Conservation (phyloP, 805 yeast genomes). For the Candida gorgasii region DNA sequence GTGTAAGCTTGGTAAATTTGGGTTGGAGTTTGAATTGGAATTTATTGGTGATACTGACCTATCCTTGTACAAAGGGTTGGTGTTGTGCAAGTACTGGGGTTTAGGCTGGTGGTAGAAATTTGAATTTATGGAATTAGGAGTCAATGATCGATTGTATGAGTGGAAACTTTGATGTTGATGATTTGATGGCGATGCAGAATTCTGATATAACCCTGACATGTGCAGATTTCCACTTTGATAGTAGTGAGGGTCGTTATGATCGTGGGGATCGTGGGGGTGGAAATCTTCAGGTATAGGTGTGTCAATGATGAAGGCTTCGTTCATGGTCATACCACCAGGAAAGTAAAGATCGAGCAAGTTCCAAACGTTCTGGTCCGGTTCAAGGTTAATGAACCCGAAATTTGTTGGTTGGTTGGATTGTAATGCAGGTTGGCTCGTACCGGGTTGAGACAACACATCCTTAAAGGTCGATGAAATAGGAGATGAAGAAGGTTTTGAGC, state of each 20-base stretch:
- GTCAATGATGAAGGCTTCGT: conserved; percentile 65
- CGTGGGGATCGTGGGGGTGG: neutral
- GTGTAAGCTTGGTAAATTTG: conserved; percentile 4
- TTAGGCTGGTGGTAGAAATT: conserved; percentile 32
- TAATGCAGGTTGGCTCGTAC: too few relatives aligned
- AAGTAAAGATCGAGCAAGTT: conserved; percentile 55
- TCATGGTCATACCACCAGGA: conserved; percentile 68
- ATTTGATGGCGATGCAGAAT: conserved; percentile 14
- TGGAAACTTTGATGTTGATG: conserved; percentile 6
- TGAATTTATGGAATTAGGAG: conserved; percentile 17
- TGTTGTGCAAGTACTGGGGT: conserved; percentile 28
- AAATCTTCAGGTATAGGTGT: conserved; percentile 28
- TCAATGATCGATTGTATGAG: conserved; percentile 14
- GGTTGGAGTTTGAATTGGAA: neutral
- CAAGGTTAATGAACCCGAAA: conserved; percentile 27
- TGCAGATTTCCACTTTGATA: conserved; percentile 9
- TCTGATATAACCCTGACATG: conserved; percentile 12
- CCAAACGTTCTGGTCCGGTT: conserved; percentile 67
- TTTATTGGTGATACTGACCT: conserved; percentile 27
- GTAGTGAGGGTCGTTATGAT: neutral
- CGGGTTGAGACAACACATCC: conserved; percentile 9
- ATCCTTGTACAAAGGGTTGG: conserved; percentile 19
- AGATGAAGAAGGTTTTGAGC: conserved; percentile 11
- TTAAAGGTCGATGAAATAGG: conserved; percentile 16
- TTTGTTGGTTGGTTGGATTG: neutral